Evolutionary conservation across 129 eudicot species (phyloP).

Genomic region (Artemisia argyi): DNA sequence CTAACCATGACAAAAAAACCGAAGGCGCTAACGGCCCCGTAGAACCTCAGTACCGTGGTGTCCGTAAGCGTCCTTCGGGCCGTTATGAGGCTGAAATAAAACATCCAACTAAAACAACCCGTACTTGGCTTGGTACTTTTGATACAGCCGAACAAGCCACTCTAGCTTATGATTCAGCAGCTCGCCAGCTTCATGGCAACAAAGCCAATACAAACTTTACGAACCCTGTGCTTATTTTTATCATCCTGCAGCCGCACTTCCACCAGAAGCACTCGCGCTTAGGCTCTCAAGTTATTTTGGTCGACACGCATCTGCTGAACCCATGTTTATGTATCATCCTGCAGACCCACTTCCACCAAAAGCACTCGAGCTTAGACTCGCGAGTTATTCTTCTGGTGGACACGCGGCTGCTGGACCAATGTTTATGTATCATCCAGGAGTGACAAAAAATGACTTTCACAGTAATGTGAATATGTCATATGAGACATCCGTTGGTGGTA

Average conservation of each 20-base stretch:
- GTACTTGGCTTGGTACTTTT: constrained; percentile 44
- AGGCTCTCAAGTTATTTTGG: constrained; percentile 26
- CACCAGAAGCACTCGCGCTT: constrained; percentile 44
- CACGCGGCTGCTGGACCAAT: constrained; percentile 23
- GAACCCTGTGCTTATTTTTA: constrained; percentile 23
- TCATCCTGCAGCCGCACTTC: constrained; percentile 18
- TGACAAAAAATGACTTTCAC: too few species aligned
- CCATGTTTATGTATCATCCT: constrained; percentile 21
- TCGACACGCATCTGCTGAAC: constrained; percentile 15
- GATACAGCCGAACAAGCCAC: constrained; percentile 51
- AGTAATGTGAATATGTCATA: background rate
- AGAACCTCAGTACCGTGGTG: constrained; percentile 28
- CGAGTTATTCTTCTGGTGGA: constrained; percentile 16
- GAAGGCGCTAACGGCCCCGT: constrained; percentile 12
- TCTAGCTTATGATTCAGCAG: constrained; percentile 54
- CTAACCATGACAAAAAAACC: constrained; percentile 3
- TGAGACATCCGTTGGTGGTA: background rate
- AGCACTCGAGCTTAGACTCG: constrained; percentile 42
- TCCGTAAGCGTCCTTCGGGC: constrained; percentile 34
- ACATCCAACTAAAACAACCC: constrained; percentile 36
- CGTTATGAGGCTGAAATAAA: constrained; percentile 40
- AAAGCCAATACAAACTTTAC: constrained; percentile 57
- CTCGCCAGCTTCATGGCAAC: constrained; percentile 49
- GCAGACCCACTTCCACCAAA: constrained; percentile 30
- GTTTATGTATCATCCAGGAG: constrained; percentile 19